These are phyloP conservation scores for Physcomitrellopsis africana DNA, from an alignment of 225 moss, liverwort and hornwort species.

Conservation along the genomic window DNA sequence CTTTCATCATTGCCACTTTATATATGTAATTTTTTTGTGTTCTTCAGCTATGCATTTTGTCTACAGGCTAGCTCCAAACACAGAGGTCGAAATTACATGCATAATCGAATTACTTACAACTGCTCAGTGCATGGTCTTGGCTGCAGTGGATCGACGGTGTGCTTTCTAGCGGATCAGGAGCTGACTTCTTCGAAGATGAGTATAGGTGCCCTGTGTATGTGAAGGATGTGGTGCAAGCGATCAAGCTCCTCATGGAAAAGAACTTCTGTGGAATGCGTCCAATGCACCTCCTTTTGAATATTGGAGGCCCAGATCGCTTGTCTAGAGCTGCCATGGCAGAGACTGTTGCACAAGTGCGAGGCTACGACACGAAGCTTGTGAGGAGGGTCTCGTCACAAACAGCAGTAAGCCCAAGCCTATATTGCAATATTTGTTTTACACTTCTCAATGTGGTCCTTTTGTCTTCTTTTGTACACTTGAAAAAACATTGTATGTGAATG, in stretches of 20 bases:
- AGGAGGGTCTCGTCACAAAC: slow-evolving; percentile 67
- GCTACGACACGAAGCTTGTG: slow-evolving; percentile 65
- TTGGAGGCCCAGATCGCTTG: slow-evolving; percentile 83
- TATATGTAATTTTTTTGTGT: too few relatives aligned
- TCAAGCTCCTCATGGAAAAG: slow-evolving; percentile 68
- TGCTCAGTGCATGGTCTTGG: slow-evolving; percentile 11
- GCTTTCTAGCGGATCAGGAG: slow-evolving; percentile 60
- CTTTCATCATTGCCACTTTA: too few relatives aligned
- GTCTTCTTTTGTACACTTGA: not conserved
- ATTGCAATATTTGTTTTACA: not conserved
- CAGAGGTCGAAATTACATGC: too few relatives aligned
- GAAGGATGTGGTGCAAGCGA: slow-evolving; percentile 79
- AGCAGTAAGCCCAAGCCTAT: slow-evolving; percentile 42
- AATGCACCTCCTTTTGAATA: slow-evolving; percentile 62
- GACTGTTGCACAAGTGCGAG: slow-evolving; percentile 70
- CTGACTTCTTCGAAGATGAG: slow-evolving; percentile 82
- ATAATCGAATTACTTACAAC: not conserved
- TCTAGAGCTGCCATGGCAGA: slow-evolving; percentile 92
- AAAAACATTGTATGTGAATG: not conserved
- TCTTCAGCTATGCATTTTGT: too few relatives aligned
- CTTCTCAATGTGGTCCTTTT: not conserved
- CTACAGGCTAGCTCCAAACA: too few relatives aligned
- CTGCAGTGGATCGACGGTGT: slow-evolving; percentile 89
- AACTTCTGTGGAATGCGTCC: slow-evolving; percentile 35
- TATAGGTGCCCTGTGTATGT: slow-evolving; percentile 90